A percentile compares a stretch with the other conserved stretches of the same genome.
Conservation (phyloP, 2,329 filamentous ascomycete genomes). For the Xylaria multiplex region DNA sequence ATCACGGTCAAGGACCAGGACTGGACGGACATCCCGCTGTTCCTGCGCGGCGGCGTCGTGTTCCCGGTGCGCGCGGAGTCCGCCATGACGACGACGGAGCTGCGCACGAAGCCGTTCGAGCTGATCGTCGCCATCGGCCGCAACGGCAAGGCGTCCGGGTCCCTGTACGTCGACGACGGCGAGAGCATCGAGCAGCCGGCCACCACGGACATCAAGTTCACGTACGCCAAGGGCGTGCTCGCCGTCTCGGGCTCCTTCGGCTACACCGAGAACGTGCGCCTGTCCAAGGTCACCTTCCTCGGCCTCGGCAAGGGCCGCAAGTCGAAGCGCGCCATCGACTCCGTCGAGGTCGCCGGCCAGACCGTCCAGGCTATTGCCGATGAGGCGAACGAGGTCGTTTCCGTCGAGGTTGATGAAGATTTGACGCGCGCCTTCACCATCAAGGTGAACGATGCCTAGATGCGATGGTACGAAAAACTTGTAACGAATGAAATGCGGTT, state of each 20-base stretch:
- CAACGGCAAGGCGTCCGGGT: conserved; percentile 71
- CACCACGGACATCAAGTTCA: conserved; percentile 69
- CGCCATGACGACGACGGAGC: conserved; percentile 71
- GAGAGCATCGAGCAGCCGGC: conserved; percentile 68
- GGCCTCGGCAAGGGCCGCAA: conserved; percentile 44
- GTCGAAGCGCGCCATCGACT: conserved; percentile 7
- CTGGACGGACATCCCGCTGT: conserved; percentile 69
- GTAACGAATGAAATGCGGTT: no score
- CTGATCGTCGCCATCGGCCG: conserved; percentile 73
- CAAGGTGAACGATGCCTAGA: conserved; percentile 31
- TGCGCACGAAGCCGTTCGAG: conserved; percentile 74
- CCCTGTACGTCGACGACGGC: conserved; percentile 82
- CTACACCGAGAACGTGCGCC: conserved; percentile 54
- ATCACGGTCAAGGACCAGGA: conserved; percentile 54
- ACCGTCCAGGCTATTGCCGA: conserved; percentile 31
- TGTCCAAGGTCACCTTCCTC: conserved; percentile 63
- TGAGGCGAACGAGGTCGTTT: conserved; percentile 30
- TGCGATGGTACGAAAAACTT: no score
- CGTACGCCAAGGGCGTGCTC: conserved; percentile 64
- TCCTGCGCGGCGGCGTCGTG: conserved; percentile 72
- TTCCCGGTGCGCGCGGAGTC: conserved; percentile 67
- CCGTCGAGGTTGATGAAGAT: conserved; percentile 40
- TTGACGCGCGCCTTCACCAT: conserved; percentile 44
- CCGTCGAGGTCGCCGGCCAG: conserved; percentile 29
- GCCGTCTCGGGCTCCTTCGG: conserved; percentile 63